Conservation (phyloP, 768 basidiomycete species). For the Lactarius quietus region DNA sequence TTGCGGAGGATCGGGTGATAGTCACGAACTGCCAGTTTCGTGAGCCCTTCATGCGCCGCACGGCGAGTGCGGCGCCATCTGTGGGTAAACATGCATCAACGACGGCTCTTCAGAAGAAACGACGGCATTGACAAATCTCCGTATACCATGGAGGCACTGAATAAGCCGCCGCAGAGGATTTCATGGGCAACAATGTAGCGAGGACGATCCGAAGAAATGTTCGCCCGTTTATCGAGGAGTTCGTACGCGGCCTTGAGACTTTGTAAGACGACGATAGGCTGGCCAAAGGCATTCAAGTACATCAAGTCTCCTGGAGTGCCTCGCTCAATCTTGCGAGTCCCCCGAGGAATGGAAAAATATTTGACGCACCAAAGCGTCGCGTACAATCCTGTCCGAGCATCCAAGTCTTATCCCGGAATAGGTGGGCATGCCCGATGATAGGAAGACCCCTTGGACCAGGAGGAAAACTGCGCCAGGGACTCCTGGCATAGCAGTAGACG, state of each 20-base stretch:
- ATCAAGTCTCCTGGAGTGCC: conserved; percentile 6
- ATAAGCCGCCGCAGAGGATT: conserved; percentile 33
- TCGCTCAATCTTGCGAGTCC: neutral
- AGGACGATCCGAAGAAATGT: conserved; percentile 32
- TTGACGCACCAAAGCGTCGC: conserved; percentile 6
- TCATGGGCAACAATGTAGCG: conserved; percentile 32
- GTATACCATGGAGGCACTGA: conserved; percentile 29
- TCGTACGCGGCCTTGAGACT: conserved; percentile 34
- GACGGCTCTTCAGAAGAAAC: neutral
- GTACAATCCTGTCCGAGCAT: conserved; percentile 1
- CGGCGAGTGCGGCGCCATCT: conserved; percentile 19
- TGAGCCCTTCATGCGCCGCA: conserved; percentile 15
- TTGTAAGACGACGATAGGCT: conserved; percentile 33
- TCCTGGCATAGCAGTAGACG: neutral
- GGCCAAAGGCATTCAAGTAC: conserved; percentile 11
- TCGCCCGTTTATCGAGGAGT: conserved; percentile 36
- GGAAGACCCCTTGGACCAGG: conserved; percentile 15
- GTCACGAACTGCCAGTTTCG: neutral
- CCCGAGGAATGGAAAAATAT: neutral
- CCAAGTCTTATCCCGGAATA: conserved; percentile 5
- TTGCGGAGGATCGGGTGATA: conserved; percentile 7
- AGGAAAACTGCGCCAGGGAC: conserved; percentile 15
- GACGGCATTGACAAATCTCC: conserved; percentile 26
- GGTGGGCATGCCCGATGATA: conserved; percentile 10
- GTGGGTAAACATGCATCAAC: neutral